phyloP scores from a whole-genome alignment of 1,284 basidiomycete species.

The Ceratobasidium sp. region DNA sequence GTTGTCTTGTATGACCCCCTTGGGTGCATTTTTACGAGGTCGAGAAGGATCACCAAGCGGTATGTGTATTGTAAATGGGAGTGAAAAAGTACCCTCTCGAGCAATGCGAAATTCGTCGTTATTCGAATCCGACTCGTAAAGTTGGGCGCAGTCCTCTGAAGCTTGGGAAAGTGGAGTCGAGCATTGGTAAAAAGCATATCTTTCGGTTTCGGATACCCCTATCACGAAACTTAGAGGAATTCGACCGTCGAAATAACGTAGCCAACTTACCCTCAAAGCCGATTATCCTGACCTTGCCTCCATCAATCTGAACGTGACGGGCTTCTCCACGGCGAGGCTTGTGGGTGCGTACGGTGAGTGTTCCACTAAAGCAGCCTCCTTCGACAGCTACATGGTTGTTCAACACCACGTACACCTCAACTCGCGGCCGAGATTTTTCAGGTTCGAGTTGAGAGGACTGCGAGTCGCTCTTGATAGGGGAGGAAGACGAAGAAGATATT shows the following conservation, averaged over 20 bases:
- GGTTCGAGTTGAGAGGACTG: conserved; percentile 63
- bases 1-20: conserved; percentile 31
- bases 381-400: conserved; percentile 84
- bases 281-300: conserved; percentile 84
- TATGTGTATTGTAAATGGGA: conserved; percentile 85
- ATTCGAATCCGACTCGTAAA: conserved; percentile 69
- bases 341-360: conserved; percentile 75
- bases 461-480: conserved; percentile 8
- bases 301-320: conserved; percentile 72
- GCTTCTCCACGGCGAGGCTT: conserved; percentile 67
- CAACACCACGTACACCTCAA: conserved; percentile 85
- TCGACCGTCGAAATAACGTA: conserved; percentile 1
- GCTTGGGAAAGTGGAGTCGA: conserved; percentile 70
- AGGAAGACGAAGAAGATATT: background rate
- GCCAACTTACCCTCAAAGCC: conserved; percentile 79
- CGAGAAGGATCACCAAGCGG: conserved; percentile 55
- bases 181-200: conserved; percentile 90
- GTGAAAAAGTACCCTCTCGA: conserved; percentile 72
- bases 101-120: conserved; percentile 76
- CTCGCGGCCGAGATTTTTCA: conserved; percentile 73
- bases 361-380: conserved; percentile 79
- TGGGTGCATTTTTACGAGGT: conserved; percentile 6
- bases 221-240: background rate
- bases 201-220: conserved; percentile 67
- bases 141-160: conserved; percentile 59